Conservation (phyloP, 2,329 filamentous ascomycete genomes). For the Rhinocladiella mackenziei region DNA sequence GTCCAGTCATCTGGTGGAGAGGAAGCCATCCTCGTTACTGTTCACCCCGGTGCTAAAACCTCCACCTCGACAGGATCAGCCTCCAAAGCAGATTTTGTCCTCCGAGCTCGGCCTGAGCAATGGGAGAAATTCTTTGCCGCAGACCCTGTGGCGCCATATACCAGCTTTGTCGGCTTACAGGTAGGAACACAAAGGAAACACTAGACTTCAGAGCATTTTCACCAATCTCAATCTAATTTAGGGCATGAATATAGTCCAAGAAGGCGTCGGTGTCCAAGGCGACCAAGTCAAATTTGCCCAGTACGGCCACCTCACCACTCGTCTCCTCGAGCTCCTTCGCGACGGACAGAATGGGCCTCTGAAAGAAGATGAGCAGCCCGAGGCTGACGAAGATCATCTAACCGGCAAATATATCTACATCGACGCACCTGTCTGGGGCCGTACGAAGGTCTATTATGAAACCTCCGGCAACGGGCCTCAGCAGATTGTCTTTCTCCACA, state of each 20-base stretch:
- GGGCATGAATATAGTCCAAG: constrained; percentile 47
- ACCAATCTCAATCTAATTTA: background rate
- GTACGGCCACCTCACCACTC: constrained; percentile 46
- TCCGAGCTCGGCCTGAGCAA: constrained; percentile 23
- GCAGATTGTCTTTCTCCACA: constrained; percentile 46
- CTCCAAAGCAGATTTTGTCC: constrained; percentile 22
- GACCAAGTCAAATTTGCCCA: constrained; percentile 45
- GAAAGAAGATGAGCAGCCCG: constrained; percentile 38
- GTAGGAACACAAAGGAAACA: constrained; percentile 2
- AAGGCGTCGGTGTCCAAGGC: constrained; percentile 47
- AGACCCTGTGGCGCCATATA: constrained; percentile 24
- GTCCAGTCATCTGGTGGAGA: constrained; percentile 20
- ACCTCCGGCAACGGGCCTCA: constrained; percentile 45
- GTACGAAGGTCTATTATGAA: constrained; percentile 50
- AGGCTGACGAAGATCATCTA: constrained; percentile 42
- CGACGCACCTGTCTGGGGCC: constrained; percentile 46
- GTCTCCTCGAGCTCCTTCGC: constrained; percentile 47
- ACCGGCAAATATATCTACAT: constrained; percentile 48
- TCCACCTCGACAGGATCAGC: constrained; percentile 18
- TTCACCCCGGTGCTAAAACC: constrained; percentile 18
- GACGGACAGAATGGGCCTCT: constrained; percentile 47
- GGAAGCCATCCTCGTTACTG: constrained; percentile 24
- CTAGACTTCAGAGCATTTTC: background rate
- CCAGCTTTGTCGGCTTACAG: constrained; percentile 26
- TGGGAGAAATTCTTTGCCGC: constrained; percentile 28